Evolutionary conservation across 2,329 filamentous ascomycete species (phyloP), one percentile per base, ranked within the genome.

Genomic region (Colletotrichum lindemuthianum): DNA sequence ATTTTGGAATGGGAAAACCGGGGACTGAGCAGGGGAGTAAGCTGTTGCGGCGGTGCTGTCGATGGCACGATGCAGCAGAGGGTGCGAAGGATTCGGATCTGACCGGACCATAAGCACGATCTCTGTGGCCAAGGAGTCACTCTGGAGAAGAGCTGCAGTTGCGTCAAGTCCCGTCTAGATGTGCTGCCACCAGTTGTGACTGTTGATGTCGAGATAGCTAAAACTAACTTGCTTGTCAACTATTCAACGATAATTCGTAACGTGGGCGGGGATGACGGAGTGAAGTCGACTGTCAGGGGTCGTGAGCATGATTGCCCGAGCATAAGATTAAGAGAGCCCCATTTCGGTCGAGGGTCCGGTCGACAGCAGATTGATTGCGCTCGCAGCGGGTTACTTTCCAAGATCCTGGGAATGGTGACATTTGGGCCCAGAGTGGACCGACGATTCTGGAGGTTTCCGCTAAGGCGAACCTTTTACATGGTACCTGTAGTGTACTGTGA

Each of bases 261-360:
- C 43, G 34, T 45, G 43, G 53, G 32, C 36, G 51, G 44, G 24
- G 4, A 9, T 11, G n/a, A 15, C 37, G 43, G 43, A 36, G 8
- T 9, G 45, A 11, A 58, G 33, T 24, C 32, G 24, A 24, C 39
- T 48, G 53, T 56, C 53, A 56, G 53, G 53, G 53, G 53, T 56
- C 16, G 43, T 47, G 12, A 48, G 53, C n/a, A n/a, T n/a, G n/a
- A n/a, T n/a, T n/a, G n/a, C 44, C 10, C n/a, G n/a, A 34, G 53
- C 43, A 55, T 40, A 16, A 36, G 43, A 40, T 12, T 33, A 47
- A 40, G 53, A 41, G 39, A 40, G 33, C 53, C 36, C 40, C 53
- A 33, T 39, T 48, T 40, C 13, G n/a, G 33, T 32, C 32, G 34
- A 33, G 53, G 53, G 48, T 48, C 53, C 53, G 12, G 9, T 37